Conservation (phyloP, 164 flowering plant genomes). For the Protea cynaroides region DNA sequence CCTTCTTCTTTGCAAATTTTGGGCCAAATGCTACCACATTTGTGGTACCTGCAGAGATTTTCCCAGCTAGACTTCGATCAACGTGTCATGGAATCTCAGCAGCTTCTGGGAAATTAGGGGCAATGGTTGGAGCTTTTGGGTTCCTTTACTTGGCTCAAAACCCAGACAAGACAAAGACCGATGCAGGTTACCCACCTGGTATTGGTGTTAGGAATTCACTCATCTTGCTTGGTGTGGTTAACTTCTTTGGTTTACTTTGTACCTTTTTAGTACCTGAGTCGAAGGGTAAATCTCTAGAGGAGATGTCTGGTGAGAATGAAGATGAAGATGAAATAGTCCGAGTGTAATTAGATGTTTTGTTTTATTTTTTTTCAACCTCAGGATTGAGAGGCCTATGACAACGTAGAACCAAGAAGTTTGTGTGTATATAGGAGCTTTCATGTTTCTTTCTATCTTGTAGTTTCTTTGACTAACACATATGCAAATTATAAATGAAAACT, state of each 20-base stretch:
- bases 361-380: too few species aligned
- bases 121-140: constrained; percentile 17
- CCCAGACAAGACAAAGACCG: constrained; percentile 9
- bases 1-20: constrained; percentile 15
- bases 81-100: constrained; percentile 18
- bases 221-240: constrained; percentile 10
- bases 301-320: constrained; percentile 17
- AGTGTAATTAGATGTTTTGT: neutral
- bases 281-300: constrained; percentile 19
- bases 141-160: constrained; percentile 14
- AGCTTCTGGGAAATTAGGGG: constrained; percentile 15
- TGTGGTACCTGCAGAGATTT: constrained; percentile 16
- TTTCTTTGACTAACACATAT: too few species aligned
- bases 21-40: constrained; percentile 17
- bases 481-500: too few species aligned
- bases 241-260: constrained; percentile 12
- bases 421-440: too few species aligned
- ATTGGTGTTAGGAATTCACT: constrained; percentile 16
- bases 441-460: too few species aligned
- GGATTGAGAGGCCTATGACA: neutral
- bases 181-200: constrained; percentile 17
- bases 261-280: constrained; percentile 19
- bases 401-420: neutral
- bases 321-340: neutral
- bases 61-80: constrained; percentile 14